Evolutionary conservation across 148 eudicot species (phyloP).

Genomic region (Amaranthus palmeri): DNA sequence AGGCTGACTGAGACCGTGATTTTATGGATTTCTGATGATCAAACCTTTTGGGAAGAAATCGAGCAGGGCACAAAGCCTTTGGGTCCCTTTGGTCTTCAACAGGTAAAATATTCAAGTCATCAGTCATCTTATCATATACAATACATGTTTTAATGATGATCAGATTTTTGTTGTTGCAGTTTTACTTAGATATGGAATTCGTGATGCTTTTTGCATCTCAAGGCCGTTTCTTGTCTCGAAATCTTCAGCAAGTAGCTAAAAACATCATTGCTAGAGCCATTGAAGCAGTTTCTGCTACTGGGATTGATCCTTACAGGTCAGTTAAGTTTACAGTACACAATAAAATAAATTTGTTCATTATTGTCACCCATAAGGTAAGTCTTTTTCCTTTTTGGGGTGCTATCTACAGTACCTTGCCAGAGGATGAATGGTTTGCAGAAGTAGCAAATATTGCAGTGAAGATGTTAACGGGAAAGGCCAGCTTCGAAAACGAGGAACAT

Average conservation of each 20-base stretch:
- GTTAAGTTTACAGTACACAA: neutral
- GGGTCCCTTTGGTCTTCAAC: slow-evolving; percentile 90
- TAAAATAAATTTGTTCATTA: neutral
- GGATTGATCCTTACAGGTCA: slow-evolving; percentile 87
- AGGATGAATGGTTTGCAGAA: slow-evolving; percentile 95
- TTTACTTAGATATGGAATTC: slow-evolving; percentile 96
- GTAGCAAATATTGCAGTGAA: slow-evolving; percentile 80
- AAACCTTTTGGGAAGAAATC: slow-evolving; percentile 83
- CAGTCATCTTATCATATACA: neutral
- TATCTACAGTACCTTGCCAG: slow-evolving; percentile 63
- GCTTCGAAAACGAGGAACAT: slow-evolving; percentile 35
- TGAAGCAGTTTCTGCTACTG: slow-evolving; percentile 70
- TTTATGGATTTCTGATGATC: slow-evolving; percentile 89
- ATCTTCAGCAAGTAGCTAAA: slow-evolving; percentile 80
- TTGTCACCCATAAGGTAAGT: neutral
- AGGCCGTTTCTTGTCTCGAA: slow-evolving; percentile 92
- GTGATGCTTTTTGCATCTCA: slow-evolving; percentile 91
- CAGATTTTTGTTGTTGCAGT: slow-evolving; percentile 38
- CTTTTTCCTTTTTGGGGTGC: neutral
- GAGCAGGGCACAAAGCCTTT: slow-evolving; percentile 64
- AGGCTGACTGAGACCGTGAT: slow-evolving; percentile 87
- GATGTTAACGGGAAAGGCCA: slow-evolving; percentile 58
- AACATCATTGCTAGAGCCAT: slow-evolving; percentile 75
- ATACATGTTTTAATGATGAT: neutral
- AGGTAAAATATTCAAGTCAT: slow-evolving; percentile 36